Percentiles rank a stretch among this genome's conserved stretches.
These are phyloP conservation scores for Lachnellula hyalina DNA, from an alignment of 2,329 filamentous ascomycete genomes.

Conservation along the genomic window DNA sequence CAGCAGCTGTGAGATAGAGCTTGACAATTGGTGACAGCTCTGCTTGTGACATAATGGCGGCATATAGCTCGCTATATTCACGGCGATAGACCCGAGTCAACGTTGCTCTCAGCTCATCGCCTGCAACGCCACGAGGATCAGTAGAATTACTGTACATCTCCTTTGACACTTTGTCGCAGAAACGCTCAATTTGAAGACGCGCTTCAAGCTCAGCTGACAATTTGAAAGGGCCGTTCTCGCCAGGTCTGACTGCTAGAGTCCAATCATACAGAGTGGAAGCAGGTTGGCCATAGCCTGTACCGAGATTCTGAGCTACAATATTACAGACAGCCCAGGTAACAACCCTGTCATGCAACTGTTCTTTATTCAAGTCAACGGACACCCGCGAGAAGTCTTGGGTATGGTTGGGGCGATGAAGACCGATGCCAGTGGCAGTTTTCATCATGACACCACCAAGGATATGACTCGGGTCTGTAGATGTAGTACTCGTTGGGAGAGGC, in stretches of 20 bases:
- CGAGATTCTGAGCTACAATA: constrained; percentile 73
- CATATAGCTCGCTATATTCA: constrained; percentile 59
- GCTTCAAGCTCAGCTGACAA: constrained; percentile 60
- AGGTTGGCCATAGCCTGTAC: constrained; percentile 79
- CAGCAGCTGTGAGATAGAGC: constrained; percentile 67
- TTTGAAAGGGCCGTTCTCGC: constrained; percentile 54
- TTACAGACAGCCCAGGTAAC: constrained; percentile 83
- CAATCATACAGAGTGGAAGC: constrained; percentile 73
- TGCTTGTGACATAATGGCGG: constrained; percentile 50
- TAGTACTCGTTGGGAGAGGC: constrained; percentile 78
- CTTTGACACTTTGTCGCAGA: constrained; percentile 72
- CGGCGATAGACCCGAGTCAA: constrained; percentile 61
- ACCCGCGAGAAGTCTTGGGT: constrained; percentile 79
- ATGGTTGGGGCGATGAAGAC: constrained; percentile 73
- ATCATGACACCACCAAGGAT: constrained; percentile 77
- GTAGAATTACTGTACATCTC: constrained; percentile 75
- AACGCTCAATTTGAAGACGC: constrained; percentile 65
- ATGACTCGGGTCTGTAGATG: constrained; percentile 74
- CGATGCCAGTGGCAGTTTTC: constrained; percentile 79
- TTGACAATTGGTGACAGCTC: constrained; percentile 53
- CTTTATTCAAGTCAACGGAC: constrained; percentile 68
- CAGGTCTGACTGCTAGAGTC: constrained; percentile 58
- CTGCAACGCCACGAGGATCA: constrained; percentile 63
- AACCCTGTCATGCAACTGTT: constrained; percentile 73
- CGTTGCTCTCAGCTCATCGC: constrained; percentile 62